Evolutionary conservation across 176 grass and related monocot genomes (phyloP).

Genomic region (Juncus inflexus): DNA sequence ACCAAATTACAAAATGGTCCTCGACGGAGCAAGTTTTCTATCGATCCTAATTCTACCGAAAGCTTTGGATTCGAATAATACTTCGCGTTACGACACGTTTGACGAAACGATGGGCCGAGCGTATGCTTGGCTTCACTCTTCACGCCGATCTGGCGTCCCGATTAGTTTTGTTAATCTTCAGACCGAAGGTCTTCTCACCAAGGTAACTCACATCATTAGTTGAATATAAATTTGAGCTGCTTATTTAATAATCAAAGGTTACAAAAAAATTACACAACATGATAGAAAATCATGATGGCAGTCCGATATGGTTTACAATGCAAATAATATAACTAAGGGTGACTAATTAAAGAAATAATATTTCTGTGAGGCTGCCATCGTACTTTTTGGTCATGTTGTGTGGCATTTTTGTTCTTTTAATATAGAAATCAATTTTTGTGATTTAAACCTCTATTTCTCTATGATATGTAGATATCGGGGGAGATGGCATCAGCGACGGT

Average conservation of each 20-base stretch:
- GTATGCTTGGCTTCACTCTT: conserved; percentile 56
- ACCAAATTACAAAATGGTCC: conserved; percentile 21
- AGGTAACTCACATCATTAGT: conserved; percentile 38
- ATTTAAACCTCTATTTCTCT: conserved; percentile 5
- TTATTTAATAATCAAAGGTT: background rate
- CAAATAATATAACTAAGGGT: too few relatives aligned
- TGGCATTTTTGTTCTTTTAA: background rate
- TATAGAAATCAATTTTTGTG: background rate
- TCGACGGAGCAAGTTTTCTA: conserved; percentile 32
- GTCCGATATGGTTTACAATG: too few relatives aligned
- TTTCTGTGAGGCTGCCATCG: too few relatives aligned
- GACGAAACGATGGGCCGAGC: conserved; percentile 59
- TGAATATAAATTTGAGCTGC: background rate
- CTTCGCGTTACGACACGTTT: conserved; percentile 50
- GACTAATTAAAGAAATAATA: too few relatives aligned
- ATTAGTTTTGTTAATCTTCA: conserved; percentile 59
- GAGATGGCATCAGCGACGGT: conserved; percentile 65
- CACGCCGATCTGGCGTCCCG: conserved; percentile 46
- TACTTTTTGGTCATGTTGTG: too few relatives aligned
- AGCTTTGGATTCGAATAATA: conserved; percentile 34
- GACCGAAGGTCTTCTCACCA: conserved; percentile 72
- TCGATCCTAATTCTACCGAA: conserved; percentile 65
- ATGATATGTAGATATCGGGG: conserved; percentile 59
- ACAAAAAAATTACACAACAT: too few relatives aligned
- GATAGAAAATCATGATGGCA: too few relatives aligned